Conservation (phyloP, 495 filamentous ascomycete species). For the Daldinia childiae region DNA sequence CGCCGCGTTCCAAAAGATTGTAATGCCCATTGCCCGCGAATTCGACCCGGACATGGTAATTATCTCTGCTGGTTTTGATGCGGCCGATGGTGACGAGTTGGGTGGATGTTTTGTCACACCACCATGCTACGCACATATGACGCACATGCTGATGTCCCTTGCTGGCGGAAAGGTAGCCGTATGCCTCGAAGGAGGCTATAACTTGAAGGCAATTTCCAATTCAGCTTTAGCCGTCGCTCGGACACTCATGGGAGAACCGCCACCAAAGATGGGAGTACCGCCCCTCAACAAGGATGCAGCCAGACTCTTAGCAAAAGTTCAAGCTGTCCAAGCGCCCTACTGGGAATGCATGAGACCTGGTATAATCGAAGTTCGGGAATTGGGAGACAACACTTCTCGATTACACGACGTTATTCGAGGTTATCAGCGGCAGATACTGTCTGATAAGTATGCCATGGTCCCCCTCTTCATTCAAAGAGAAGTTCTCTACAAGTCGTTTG, state of each 20-base stretch:
- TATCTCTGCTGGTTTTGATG: constrained; percentile 95
- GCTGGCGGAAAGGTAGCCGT: constrained; percentile 90
- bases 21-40: constrained; percentile 96
- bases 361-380: constrained; percentile 55
- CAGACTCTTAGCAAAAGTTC: constrained; percentile 60
- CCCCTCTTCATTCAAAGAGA: constrained; percentile 77
- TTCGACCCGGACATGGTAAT: constrained; percentile 96
- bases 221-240: constrained; percentile 91
- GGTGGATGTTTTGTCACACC: constrained; percentile 93
- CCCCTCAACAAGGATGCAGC: constrained; percentile 60
- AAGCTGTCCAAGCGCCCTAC: constrained; percentile 63
- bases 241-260: constrained; percentile 94
- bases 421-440: constrained; percentile 74
- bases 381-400: constrained; percentile 47
- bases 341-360: constrained; percentile 70
- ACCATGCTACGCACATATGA: constrained; percentile 96
- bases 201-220: constrained; percentile 87
- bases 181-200: constrained; percentile 95
- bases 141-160: constrained; percentile 97
- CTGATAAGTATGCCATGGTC: constrained; percentile 76
- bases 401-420: constrained; percentile 75
- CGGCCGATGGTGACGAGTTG: constrained; percentile 89
- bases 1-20: constrained; percentile 91
- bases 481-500: constrained; percentile 76
- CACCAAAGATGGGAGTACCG: constrained; percentile 69